Base-by-base conservation (phyloP, 345 rosid species). In the Syzygium aqueum region DNA sequence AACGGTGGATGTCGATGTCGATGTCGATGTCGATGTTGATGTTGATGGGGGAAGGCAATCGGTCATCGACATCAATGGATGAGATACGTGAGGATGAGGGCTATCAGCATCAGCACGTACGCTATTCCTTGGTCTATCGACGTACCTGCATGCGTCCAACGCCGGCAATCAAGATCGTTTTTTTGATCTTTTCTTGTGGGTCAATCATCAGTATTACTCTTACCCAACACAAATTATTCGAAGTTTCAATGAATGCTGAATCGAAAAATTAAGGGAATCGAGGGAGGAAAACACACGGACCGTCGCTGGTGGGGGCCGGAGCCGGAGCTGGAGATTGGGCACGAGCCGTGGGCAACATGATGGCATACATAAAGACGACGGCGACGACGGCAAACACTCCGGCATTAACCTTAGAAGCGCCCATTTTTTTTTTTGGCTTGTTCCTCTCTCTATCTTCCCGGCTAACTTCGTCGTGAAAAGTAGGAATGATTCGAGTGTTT, bases 91-190 rank as follows among this genome's bases (percentile, higher is more conserved):
- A 96, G 94, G 88, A 91, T 95, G 91, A 96, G 90, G 12, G 99
- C 97, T 92, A 95, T 96, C 93, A 96, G 65, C 99, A 95, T 95
- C 85, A 96, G 91, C 89, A 92, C 89, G 91, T 91, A 95, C n/a
- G 97, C 99, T 86, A 97, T 90, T 67, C 96, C 98, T 90, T 97
- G 98, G 89, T 96, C 98, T 84, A 97, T 93, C 73, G 96, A 88
- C 19, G 96, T 94, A 67, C 98, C 99, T 96, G 96, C 83, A 86
- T 30, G 85, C 27, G 5, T 16, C 77, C 53, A 65, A 16, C 77
- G 4, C 77, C 65, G 8, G 15, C 65, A 25, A 2, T 59, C 65
- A 61, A 17, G 12, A 67, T 67, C 78, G 23, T 3, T 33, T 67
- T 67, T 37, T 28, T 28, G 3, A 16, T 0, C 11, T 8, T 46